Conservation (phyloP, 768 basidiomycete genomes). For the Lyophyllum shimeji region DNA sequence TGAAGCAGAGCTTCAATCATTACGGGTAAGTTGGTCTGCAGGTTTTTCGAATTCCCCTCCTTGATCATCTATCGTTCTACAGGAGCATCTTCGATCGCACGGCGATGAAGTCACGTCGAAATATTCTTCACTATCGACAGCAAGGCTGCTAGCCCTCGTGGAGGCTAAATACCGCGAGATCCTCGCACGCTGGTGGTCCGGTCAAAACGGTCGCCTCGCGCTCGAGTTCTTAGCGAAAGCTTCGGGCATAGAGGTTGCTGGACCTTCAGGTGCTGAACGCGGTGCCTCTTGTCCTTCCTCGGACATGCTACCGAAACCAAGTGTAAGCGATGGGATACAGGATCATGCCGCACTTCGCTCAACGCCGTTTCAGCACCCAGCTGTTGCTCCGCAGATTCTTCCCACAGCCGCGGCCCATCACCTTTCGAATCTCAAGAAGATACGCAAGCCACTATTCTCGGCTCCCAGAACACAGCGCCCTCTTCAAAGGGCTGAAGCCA, state of each 20-base stretch:
- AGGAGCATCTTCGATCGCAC: constrained; percentile 5
- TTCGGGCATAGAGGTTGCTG: constrained; percentile 21
- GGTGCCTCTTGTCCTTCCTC: not conserved
- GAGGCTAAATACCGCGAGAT: constrained; percentile 29
- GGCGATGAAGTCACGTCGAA: constrained; percentile 13
- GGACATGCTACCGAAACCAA: not conserved
- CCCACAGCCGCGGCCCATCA: constrained; percentile 51
- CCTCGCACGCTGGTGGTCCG: constrained; percentile 23
- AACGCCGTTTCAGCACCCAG: not conserved
- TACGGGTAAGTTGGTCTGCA: constrained; percentile 23
- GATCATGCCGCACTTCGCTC: not conserved
- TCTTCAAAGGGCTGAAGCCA: not conserved
- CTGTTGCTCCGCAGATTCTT: constrained; percentile 22
- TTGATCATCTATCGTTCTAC: not conserved
- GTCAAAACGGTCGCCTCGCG: constrained; percentile 20
- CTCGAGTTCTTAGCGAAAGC: constrained; percentile 29
- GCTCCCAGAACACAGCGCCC: constrained; percentile 4
- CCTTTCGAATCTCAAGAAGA: constrained; percentile 32
- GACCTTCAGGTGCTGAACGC: not conserved
- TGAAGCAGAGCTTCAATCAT: constrained; percentile 28
- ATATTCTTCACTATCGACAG: constrained; percentile 25
- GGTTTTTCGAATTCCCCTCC: not conserved
- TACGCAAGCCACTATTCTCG: constrained; percentile 29
- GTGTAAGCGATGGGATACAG: not conserved
- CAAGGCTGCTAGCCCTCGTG: constrained; percentile 29